Percentiles rank a stretch among this genome's conserved stretches.
These are phyloP conservation scores for Tylopilus plumbeoviolaceoides DNA, from an alignment of 768 basidiomycete species.

Conservation along the genomic window DNA sequence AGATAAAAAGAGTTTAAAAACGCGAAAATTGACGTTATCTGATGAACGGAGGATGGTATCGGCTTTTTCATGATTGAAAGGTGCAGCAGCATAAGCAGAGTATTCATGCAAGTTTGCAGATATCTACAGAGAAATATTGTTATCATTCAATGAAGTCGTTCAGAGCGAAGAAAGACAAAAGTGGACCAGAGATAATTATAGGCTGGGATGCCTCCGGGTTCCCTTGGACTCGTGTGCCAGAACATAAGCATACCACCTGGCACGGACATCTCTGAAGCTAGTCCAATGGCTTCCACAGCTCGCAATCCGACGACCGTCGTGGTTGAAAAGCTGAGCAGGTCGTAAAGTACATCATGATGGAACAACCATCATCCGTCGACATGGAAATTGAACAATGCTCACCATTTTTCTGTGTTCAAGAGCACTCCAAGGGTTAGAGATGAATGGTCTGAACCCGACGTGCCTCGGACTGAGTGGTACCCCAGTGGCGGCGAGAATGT, in stretches of 20 bases:
- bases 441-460: neutral
- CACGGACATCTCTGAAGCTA: neutral
- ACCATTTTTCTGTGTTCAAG: neutral
- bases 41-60: conserved; percentile 25
- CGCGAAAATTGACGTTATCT: conserved; percentile 28
- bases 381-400: neutral
- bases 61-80: conserved; percentile 21
- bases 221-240: neutral
- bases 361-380: neutral
- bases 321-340: neutral
- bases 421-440: neutral
- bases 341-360: neutral
- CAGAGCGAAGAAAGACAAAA: neutral
- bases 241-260: neutral
- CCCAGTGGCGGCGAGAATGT: neutral
- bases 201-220: neutral
- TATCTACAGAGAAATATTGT: neutral
- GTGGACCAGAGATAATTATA: neutral
- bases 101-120: neutral
- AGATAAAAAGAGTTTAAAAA: conserved; percentile 32
- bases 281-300: neutral
- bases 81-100: conserved; percentile 10
- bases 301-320: neutral
- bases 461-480: too few species aligned
- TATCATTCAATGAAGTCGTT: neutral